Evolutionary conservation across 495 filamentous ascomycete species (phyloP).

Genomic region (Copromyces sp.): DNA sequence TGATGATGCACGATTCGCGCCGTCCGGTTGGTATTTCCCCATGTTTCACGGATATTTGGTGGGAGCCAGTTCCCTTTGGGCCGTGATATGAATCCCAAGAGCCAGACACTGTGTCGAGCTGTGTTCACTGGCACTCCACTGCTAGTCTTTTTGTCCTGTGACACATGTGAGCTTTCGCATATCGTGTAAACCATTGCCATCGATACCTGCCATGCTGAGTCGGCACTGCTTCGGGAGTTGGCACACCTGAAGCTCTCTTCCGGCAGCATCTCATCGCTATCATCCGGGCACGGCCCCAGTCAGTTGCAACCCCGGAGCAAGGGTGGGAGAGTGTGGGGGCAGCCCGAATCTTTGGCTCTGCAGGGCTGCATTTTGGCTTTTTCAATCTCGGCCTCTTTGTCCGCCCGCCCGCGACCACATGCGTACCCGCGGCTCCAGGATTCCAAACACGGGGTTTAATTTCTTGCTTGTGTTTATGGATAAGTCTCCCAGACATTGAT

Average conservation of each 20-base stretch:
- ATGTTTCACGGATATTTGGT: not conserved
- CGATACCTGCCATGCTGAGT: not conserved
- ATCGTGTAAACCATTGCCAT: not conserved
- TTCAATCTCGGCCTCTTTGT: not conserved
- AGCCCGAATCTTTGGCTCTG: conserved; percentile 1
- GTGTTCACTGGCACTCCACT: not conserved
- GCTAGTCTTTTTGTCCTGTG: not conserved
- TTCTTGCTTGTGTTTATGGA: not conserved
- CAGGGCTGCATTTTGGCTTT: conserved; percentile 4
- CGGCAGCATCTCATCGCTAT: not conserved
- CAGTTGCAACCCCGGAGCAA: not conserved
- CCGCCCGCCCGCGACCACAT: not conserved
- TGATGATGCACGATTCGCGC: not conserved
- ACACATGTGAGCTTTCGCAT: not conserved
- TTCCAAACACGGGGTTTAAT: not conserved
- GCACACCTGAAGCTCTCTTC: not conserved
- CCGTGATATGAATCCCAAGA: not conserved
- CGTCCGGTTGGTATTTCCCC: not conserved
- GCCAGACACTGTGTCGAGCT: not conserved
- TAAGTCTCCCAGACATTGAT: not conserved
- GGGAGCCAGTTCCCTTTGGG: not conserved
- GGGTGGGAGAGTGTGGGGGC: not conserved
- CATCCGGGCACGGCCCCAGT: not conserved
- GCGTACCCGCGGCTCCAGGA: not conserved
- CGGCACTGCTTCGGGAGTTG: not conserved